Conservation (phyloP, 2,329 filamentous ascomycete species). For the Hymenoscyphus fructigenus region DNA sequence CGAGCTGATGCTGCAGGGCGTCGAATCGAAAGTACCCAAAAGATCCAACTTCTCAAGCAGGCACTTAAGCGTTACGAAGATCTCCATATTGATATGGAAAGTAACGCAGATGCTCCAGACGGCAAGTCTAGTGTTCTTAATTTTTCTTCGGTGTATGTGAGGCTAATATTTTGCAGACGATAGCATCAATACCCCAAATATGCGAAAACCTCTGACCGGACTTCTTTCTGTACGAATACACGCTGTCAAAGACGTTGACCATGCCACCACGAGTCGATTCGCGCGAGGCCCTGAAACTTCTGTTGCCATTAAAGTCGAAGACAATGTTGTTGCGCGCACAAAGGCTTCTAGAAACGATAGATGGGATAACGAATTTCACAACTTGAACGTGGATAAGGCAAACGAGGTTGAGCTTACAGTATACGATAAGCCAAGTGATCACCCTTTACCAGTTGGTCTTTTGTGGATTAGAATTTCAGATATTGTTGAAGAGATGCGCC, state of each 20-base stretch:
- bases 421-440: slow-evolving; percentile 91
- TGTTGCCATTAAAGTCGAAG: slow-evolving; percentile 94
- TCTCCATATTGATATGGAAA: slow-evolving; percentile 89
- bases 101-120: slow-evolving; percentile 70
- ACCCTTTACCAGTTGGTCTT: slow-evolving; percentile 89
- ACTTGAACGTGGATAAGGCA: slow-evolving; percentile 93
- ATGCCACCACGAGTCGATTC: slow-evolving; percentile 80
- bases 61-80: slow-evolving; percentile 96
- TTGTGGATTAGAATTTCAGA: slow-evolving; percentile 96
- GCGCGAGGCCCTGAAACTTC: slow-evolving; percentile 91
- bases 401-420: slow-evolving; percentile 98
- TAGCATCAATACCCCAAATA: slow-evolving; percentile 90
- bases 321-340: slow-evolving; percentile 85
- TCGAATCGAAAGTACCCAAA: slow-evolving; percentile 93
- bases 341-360: slow-evolving; percentile 80
- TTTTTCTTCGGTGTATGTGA: slow-evolving; percentile 16
- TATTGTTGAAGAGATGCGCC: slow-evolving; percentile 94
- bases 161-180: slow-evolving; percentile 63
- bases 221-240: slow-evolving; percentile 84
- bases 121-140: slow-evolving; percentile 53
- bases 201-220: slow-evolving; percentile 93
- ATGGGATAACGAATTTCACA: slow-evolving; percentile 90
- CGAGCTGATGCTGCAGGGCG: slow-evolving; percentile 87
- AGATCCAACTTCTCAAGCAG: slow-evolving; percentile 93
- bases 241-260: slow-evolving; percentile 91